Evolutionary conservation across 371 early-diverging fungal species (phyloP).

Genomic region (Capniomyces stellatus): DNA sequence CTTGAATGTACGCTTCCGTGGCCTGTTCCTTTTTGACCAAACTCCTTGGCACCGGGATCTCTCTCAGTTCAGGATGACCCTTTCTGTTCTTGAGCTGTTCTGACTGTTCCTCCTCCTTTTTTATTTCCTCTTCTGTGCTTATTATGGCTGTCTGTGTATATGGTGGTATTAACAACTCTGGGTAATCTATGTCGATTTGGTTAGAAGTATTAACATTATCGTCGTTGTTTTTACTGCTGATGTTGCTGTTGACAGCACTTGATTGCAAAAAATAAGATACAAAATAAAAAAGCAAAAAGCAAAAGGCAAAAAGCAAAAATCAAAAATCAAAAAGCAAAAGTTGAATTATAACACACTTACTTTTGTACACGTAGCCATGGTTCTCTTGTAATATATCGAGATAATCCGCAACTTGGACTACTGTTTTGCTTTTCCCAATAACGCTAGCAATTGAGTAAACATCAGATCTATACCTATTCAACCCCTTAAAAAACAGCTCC

Average conservation of each 20-base stretch:
- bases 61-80: neutral
- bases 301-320: neutral
- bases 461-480: neutral
- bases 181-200: neutral
- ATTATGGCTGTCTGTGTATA: neutral
- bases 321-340: neutral
- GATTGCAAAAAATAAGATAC: no score
- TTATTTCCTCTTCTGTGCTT: neutral
- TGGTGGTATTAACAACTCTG: neutral
- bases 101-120: neutral
- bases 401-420: neutral
- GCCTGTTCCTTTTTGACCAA: no score
- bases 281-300: no score
- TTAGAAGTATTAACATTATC: no score
- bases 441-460: neutral
- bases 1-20: no score
- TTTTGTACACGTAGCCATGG: neutral
- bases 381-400: neutral
- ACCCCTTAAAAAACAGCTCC: neutral
- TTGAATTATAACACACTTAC: neutral
- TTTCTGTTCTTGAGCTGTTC: neutral
- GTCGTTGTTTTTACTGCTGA: no score
- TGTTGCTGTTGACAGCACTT: no score
- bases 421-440: neutral
- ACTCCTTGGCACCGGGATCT: neutral